Conservation (phyloP, 495 filamentous ascomycete genomes). For the Podospora australis region DNA sequence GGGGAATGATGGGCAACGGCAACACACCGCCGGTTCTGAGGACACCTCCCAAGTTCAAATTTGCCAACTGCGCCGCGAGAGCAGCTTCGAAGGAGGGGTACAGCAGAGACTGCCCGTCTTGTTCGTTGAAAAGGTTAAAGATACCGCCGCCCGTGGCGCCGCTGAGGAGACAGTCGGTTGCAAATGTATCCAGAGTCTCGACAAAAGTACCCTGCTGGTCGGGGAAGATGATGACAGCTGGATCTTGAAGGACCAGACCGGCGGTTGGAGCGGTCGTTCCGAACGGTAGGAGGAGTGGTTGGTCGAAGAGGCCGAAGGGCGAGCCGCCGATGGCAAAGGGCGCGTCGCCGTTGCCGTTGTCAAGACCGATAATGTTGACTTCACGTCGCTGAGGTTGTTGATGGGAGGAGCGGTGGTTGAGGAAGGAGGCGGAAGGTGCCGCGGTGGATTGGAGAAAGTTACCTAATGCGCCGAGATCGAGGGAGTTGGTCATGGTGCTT, state of each 20-base stretch:
- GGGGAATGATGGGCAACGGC: too few species aligned
- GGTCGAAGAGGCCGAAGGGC: constrained; percentile 24
- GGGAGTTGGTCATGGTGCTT: background rate
- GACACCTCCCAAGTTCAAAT: too few species aligned
- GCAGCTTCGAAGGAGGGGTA: background rate
- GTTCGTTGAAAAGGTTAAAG: too few species aligned
- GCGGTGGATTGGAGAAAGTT: background rate
- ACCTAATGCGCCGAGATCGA: background rate
- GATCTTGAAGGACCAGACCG: constrained; percentile 29
- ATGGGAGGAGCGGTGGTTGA: background rate
- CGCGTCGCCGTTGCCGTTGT: background rate
- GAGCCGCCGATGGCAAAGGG: constrained; percentile 12
- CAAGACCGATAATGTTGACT: constrained; percentile 1
- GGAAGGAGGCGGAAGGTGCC: background rate
- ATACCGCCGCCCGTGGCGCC: background rate
- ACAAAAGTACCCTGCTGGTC: constrained; percentile 23
- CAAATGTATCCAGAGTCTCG: constrained; percentile 23
- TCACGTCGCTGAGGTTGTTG: background rate
- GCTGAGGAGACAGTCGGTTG: constrained; percentile 21
- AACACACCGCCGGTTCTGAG: too few species aligned
- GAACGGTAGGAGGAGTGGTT: constrained; percentile 26
- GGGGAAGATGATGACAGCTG: constrained; percentile 30
- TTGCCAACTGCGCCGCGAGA: too few species aligned
- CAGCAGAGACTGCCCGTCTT: background rate
- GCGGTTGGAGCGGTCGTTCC: constrained; percentile 17